These are phyloP conservation scores for Fusarium siculi DNA, from an alignment of 2,329 filamentous ascomycete genomes.

Conservation along the genomic window DNA sequence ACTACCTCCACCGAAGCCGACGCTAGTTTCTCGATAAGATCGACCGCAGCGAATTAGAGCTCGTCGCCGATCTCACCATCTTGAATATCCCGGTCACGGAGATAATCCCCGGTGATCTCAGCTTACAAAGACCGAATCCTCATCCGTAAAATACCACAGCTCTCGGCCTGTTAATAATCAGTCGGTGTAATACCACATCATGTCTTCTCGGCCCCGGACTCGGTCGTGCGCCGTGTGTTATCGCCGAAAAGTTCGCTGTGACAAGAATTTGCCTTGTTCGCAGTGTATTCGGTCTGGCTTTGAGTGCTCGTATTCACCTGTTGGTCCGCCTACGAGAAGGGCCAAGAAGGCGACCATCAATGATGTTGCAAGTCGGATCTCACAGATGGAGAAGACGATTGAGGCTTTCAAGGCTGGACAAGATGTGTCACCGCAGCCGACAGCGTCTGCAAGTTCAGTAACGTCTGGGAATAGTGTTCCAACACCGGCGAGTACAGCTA, in stretches of 20 bases:
- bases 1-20: too few species aligned
- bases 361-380: slow-evolving; percentile 51
- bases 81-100: too few species aligned
- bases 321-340: slow-evolving; percentile 40
- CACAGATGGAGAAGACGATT: slow-evolving; percentile 48
- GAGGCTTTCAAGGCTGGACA: slow-evolving; percentile 6
- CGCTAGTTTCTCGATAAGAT: too few species aligned
- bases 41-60: too few species aligned
- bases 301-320: slow-evolving; percentile 47
- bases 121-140: too few species aligned
- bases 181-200: too few species aligned
- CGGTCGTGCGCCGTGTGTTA: slow-evolving; percentile 55
- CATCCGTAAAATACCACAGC: too few species aligned
- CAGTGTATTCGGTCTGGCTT: slow-evolving; percentile 67
- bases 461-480: background rate
- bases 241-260: slow-evolving; percentile 74
- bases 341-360: slow-evolving; percentile 45
- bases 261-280: slow-evolving; percentile 75
- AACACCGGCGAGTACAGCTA: background rate
- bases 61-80: too few species aligned
- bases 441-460: background rate
- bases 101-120: too few species aligned
- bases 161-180: too few species aligned
- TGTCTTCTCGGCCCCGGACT: slow-evolving; percentile 23
- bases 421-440: background rate